These are phyloP conservation scores for Hypoxylon sp. DNA, from an alignment of 2,329 filamentous ascomycete species.

Conservation along the genomic window DNA sequence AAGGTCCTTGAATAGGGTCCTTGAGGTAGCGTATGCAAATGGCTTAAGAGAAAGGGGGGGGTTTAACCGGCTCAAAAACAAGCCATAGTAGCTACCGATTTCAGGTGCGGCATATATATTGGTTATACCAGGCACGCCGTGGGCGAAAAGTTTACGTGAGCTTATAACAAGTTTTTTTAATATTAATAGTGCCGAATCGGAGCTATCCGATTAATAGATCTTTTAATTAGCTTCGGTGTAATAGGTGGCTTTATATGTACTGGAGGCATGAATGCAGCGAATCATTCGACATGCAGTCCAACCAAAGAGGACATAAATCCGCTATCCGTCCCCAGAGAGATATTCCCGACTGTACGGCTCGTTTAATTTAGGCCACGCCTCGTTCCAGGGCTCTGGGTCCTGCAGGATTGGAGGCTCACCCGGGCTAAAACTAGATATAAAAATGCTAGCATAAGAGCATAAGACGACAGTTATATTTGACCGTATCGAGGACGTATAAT, in stretches of 20 bases:
- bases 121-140: no score
- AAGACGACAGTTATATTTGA: no score
- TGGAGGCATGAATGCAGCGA: background rate
- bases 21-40: background rate
- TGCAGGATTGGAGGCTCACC: background rate
- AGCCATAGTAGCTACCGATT: background rate
- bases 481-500: background rate
- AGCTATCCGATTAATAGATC: no score
- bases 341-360: background rate
- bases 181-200: no score
- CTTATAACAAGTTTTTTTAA: no score
- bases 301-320: background rate
- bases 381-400: background rate
- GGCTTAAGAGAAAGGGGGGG: background rate
- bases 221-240: background rate
- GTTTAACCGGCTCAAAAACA: background rate
- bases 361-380: background rate
- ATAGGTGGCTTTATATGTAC: background rate
- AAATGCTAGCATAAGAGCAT: no score
- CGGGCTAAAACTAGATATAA: background rate
- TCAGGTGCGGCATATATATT: no score
- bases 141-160: no score
- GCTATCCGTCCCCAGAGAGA: background rate
- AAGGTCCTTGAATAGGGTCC: background rate
- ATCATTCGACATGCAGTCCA: background rate